These are phyloP conservation scores for Bisporella sp. DNA, from an alignment of 2,329 filamentous ascomycete species.

Conservation along the genomic window DNA sequence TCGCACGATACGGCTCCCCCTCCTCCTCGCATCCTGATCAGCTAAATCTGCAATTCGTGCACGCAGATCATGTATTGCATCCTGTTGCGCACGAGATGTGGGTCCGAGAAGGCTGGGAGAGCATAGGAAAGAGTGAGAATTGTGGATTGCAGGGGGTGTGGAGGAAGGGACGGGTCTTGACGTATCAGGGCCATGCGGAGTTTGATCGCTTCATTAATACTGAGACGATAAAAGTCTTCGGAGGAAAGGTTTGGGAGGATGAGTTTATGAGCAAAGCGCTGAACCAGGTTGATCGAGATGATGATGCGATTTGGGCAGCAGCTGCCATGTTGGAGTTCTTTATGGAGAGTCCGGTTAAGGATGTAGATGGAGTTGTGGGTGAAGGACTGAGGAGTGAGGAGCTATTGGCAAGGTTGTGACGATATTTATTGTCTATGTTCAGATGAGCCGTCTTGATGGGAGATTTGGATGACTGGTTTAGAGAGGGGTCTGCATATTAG, in stretches of 20 bases:
- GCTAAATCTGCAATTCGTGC: constrained; percentile 32
- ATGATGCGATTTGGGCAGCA: constrained; percentile 26
- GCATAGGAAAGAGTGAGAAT: constrained; percentile 21
- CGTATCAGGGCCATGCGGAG: constrained; percentile 36
- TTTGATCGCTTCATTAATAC: constrained; percentile 35
- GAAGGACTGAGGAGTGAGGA: no score
- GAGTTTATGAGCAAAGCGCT: constrained; percentile 18
- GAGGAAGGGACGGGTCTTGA: constrained; percentile 31
- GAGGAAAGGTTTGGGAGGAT: constrained; percentile 17
- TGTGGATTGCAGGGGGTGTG: constrained; percentile 35
- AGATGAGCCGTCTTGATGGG: no score
- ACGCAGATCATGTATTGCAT: constrained; percentile 27
- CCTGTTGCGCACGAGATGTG: neutral
- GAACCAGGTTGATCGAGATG: constrained; percentile 15
- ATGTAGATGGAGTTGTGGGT: no score
- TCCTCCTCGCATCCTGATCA: constrained; percentile 6
- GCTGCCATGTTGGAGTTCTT: constrained; percentile 29
- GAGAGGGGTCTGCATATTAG: no score
- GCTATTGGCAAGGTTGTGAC: no score
- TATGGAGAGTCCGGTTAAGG: constrained; percentile 4
- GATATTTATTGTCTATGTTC: no score
- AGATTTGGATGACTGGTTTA: no score
- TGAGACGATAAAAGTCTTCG: constrained; percentile 31
- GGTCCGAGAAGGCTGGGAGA: constrained; percentile 10
- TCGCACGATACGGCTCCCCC: constrained; percentile 7